Evolutionary conservation across 768 basidiomycete genomes (phyloP).

Genomic region (Boletus insuetus): DNA sequence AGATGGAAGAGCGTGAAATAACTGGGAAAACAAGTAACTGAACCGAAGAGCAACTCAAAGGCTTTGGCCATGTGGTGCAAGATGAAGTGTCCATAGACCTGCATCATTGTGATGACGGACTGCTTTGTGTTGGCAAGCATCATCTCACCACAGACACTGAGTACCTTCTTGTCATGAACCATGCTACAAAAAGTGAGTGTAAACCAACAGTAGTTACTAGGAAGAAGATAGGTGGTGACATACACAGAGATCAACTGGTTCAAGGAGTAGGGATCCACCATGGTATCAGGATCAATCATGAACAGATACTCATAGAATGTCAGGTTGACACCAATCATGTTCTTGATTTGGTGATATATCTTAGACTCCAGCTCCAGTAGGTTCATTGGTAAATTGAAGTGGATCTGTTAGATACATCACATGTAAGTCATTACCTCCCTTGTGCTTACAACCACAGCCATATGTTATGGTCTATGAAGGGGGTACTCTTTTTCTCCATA

Average conservation of each 20-base stretch:
- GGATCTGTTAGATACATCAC: too few relatives aligned
- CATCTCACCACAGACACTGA: slow-evolving; percentile 96
- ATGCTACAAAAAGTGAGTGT: slow-evolving; percentile 51
- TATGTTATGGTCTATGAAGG: too few relatives aligned
- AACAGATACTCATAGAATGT: too few relatives aligned
- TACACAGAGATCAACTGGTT: slow-evolving; percentile 93
- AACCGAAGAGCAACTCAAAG: slow-evolving; percentile 95
- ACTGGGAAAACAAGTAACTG: slow-evolving; percentile 97
- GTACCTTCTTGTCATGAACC: slow-evolving; percentile 93
- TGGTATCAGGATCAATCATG: too few relatives aligned
- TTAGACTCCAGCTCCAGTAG: too few relatives aligned
- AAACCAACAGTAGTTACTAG: not conserved
- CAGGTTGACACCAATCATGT: too few relatives aligned
- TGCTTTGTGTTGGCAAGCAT: slow-evolving; percentile 90
- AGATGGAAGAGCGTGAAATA: slow-evolving; percentile 98
- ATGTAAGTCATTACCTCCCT: too few relatives aligned
- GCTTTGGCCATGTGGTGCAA: slow-evolving; percentile 99
- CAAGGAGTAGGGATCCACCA: too few relatives aligned
- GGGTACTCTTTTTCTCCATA: too few relatives aligned
- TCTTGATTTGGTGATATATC: too few relatives aligned
- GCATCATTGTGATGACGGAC: slow-evolving; percentile 96
- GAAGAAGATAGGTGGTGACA: slow-evolving; percentile 32
- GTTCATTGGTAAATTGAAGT: too few relatives aligned
- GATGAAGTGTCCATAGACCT: slow-evolving; percentile 99
- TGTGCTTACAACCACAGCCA: too few relatives aligned